phyloP scores from a whole-genome alignment of 129 eudicot species.

The Cynara cardunculus region DNA sequence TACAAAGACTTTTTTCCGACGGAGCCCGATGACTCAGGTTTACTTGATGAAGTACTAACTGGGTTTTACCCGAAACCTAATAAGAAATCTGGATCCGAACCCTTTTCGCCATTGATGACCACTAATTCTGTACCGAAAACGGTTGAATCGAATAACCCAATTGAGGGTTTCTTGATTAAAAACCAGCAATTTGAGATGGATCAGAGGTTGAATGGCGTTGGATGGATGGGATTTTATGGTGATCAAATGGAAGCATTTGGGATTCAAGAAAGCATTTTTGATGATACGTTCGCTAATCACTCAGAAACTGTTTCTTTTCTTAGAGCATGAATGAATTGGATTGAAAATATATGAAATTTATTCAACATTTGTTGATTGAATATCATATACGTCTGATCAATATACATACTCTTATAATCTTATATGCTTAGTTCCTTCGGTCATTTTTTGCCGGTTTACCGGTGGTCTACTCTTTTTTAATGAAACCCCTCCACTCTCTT shows the following conservation, averaged over 20 bases:
- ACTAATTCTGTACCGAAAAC: background rate
- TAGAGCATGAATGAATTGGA: background rate
- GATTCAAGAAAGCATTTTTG: slow-evolving; percentile 4
- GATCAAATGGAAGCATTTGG: slow-evolving; percentile 1
- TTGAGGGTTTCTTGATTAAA: background rate
- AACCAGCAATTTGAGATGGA: background rate
- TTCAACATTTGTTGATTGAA: background rate
- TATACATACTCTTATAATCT: too few relatives aligned
- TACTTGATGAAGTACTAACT: slow-evolving; percentile 46
- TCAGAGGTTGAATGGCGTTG: background rate
- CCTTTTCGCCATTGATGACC: background rate
- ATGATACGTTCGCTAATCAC: slow-evolving; percentile 28
- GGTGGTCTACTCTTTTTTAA: too few relatives aligned
- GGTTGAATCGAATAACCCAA: background rate
- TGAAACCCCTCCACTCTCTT: too few relatives aligned
- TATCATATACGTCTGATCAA: too few relatives aligned
- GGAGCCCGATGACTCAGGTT: slow-evolving; percentile 50
- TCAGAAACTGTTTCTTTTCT: background rate
- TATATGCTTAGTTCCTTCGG: too few relatives aligned
- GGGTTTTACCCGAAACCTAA: slow-evolving; percentile 61
- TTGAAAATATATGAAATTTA: background rate
- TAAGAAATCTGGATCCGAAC: background rate
- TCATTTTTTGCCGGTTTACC: too few relatives aligned
- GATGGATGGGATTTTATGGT: slow-evolving; percentile 2
- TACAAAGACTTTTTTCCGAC: slow-evolving; percentile 33